Evolutionary conservation across 2,329 filamentous ascomycete species (phyloP), one percentile per base, ranked within the genome.

Genomic region (Leptosphaerulina australis): DNA sequence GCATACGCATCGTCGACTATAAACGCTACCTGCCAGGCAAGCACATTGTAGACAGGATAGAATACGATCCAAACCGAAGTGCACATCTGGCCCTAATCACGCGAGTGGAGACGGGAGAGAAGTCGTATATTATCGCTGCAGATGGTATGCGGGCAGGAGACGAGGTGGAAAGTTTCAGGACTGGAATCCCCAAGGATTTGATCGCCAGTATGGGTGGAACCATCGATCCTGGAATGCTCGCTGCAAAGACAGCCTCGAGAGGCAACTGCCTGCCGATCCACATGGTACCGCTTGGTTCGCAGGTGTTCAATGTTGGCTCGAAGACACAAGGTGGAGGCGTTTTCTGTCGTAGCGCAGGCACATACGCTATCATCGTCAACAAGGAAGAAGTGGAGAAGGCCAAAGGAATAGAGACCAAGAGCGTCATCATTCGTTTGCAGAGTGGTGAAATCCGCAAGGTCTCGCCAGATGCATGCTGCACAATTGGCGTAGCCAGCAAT

Each of bases 251-350:
- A 18, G 92, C 91, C 1, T 92, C 92, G 78, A 84, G 91, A 67
- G 94, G 94, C 46, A 99, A 99, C 74, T 99, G 94, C 71, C 76
- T 99, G 62, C 94, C 94, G 11, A 80, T 99, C 70, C 90, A 96
- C 75, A 94, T 99, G 87, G 89, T 99, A 53, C 95, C 94, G 1
- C 83, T 97, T 29, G 93, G 94, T n/a, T 96, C 91, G 2, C 84
- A 91, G 31, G 85, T 99, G 41, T 97, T 88, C 80, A 94, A 93
- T 60, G 87, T 99, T 25, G 93, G 93, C 10, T 90, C 83, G 39
- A 78, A 88, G 20, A 81, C 85, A 4, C 82, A 83, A 24, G 87
- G 86, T 51, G 84, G 87, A 18, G 94, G 89, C 11, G 91, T 96
- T 15, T 94, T 99, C 72, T 99, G 94, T 72, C 87, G 94, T 56